Percentiles rank a stretch among this genome's conserved stretches.
phyloP scores from a whole-genome alignment of 1,284 basidiomycete species.

The Termitomyces sp. region DNA sequence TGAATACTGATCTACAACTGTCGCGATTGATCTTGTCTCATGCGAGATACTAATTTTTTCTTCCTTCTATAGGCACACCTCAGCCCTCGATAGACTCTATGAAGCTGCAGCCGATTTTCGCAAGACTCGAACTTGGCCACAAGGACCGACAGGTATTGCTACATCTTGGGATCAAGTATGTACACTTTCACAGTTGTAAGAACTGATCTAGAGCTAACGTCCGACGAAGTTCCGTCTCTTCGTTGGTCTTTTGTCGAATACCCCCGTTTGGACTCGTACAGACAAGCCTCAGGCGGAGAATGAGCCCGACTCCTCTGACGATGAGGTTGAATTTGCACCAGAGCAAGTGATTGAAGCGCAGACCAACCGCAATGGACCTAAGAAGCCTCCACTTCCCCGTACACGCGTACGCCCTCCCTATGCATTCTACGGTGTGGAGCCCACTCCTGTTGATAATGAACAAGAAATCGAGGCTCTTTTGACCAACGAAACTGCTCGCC shows the following conservation, averaged over 20 bases:
- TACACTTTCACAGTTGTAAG: background rate
- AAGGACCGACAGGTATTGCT: constrained; percentile 33
- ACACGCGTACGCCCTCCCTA: constrained; percentile 28
- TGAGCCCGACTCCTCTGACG: constrained; percentile 15
- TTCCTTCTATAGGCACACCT: constrained; percentile 29
- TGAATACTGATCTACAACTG: background rate
- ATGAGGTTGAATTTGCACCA: constrained; percentile 15
- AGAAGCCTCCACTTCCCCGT: constrained; percentile 11
- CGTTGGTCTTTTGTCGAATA: constrained; percentile 43
- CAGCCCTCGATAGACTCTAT: constrained; percentile 49
- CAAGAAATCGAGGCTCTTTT: constrained; percentile 32
- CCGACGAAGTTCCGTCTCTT: constrained; percentile 49
- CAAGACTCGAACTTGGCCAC: constrained; percentile 48
- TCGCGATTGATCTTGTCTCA: constrained; percentile 2
- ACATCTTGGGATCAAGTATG: constrained; percentile 61
- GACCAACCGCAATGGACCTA: background rate
- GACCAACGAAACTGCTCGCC: constrained; percentile 29
- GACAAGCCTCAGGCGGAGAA: constrained; percentile 21
- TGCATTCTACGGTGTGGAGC: constrained; percentile 24
- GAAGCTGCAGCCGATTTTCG: constrained; percentile 56
- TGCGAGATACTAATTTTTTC: constrained; percentile 32
- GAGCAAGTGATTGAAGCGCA: constrained; percentile 10
- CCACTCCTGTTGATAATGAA: constrained; percentile 24
- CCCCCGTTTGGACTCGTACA: constrained; percentile 27
- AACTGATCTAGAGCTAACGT: background rate